Percentiles rank a stretch among this genome's conserved stretches.
These are phyloP conservation scores for Phoenix dactylifera DNA, from an alignment of 176 grass and related monocot genomes.

Conservation along the genomic window DNA sequence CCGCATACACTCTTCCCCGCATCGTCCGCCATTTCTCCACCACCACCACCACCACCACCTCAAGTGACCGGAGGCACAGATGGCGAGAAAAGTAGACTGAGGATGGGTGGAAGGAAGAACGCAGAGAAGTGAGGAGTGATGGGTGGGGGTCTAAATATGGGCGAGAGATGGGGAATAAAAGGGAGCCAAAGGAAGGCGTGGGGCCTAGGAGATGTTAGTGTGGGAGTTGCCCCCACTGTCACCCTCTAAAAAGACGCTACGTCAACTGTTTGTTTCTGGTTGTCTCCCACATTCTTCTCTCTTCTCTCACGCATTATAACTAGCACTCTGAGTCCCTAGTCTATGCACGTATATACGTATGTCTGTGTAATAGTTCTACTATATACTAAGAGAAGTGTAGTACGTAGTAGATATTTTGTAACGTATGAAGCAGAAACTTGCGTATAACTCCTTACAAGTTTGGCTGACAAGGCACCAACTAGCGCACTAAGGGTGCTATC, in stretches of 20 bases:
- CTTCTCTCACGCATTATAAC: too few species aligned
- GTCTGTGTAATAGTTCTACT: too few species aligned
- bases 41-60: background rate
- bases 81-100: background rate
- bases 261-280: constrained; percentile 28
- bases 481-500: too few species aligned
- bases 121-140: constrained; percentile 8
- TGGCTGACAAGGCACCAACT: too few species aligned
- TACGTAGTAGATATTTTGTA: too few species aligned
- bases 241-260: constrained; percentile 21
- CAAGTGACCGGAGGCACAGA: too few species aligned
- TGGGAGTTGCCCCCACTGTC: constrained; percentile 13
- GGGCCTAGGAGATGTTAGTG: background rate
- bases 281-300: constrained; percentile 29
- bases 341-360: too few species aligned
- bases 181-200: background rate
- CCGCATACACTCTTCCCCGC: constrained; percentile 52
- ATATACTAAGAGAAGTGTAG: too few species aligned
- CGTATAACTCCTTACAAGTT: too few species aligned
- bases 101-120: background rate
- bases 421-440: too few species aligned
- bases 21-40: constrained; percentile 51
- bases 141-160: constrained; percentile 36
- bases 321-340: too few species aligned
- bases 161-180: background rate